A percentile compares a stretch with the other conserved stretches of the same genome.
phyloP scores from a whole-genome alignment of 805 yeast species.

The Pichia scutulata region DNA sequence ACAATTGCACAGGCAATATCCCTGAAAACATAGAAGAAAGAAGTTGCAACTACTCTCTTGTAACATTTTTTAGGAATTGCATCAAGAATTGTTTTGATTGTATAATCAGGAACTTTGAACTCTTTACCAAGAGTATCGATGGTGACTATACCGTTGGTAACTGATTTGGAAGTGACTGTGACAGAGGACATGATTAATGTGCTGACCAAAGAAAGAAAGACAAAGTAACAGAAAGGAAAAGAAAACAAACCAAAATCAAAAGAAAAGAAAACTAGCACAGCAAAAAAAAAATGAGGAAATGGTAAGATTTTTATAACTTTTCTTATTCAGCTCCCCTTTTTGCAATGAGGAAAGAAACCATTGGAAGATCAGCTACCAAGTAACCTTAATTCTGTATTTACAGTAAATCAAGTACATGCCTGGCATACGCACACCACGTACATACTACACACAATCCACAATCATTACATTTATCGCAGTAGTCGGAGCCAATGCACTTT shows the following conservation, averaged over 20 bases:
- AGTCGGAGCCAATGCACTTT: too few species aligned
- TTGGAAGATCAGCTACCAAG: background rate
- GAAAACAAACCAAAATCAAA: background rate
- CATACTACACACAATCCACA: too few species aligned
- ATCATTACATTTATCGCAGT: too few species aligned
- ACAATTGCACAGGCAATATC: slow-evolving; percentile 46
- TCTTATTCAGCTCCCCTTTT: too few species aligned
- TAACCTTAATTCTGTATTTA: too few species aligned
- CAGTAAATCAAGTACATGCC: too few species aligned
- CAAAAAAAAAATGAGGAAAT: background rate
- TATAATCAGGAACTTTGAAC: slow-evolving; percentile 65
- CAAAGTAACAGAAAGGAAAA: background rate
- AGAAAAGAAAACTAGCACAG: too few species aligned
- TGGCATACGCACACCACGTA: background rate
- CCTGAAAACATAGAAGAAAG: slow-evolving; percentile 60
- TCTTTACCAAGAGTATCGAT: slow-evolving; percentile 56
- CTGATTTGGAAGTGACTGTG: slow-evolving; percentile 20
- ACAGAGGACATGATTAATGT: slow-evolving; percentile 25
- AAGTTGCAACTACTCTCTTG: slow-evolving; percentile 47
- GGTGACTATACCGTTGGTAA: slow-evolving; percentile 33
- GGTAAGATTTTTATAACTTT: background rate
- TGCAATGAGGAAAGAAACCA: background rate
- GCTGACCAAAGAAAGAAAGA: background rate
- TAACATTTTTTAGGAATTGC: slow-evolving; percentile 73
- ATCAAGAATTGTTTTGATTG: slow-evolving; percentile 65